Percentiles rank a stretch among this genome's conserved stretches.
Conservation (phyloP, 257 asterid genomes). For the Scutellaria baicalensis region DNA sequence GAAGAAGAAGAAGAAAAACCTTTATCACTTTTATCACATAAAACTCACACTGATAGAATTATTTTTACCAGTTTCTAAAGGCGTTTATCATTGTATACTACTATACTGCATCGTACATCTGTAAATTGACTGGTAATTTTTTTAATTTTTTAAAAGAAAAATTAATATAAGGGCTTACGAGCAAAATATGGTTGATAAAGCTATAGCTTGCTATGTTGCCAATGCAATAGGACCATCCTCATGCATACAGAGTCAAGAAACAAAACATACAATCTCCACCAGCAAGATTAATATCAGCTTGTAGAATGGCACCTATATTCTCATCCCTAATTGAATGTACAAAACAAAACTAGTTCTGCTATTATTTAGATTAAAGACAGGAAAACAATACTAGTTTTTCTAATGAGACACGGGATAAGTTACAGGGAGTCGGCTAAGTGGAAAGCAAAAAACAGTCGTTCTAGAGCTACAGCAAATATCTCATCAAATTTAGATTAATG, state of each 20-base stretch:
- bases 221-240: not conserved
- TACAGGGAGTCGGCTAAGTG: not conserved
- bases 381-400: not conserved
- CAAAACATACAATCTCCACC: not conserved
- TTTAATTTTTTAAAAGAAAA: not conserved
- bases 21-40: not conserved
- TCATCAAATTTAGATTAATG: not conserved
- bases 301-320: not conserved
- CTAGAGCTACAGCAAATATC: not conserved
- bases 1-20: no score
- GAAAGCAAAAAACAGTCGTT: not conserved
- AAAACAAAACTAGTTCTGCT: not conserved
- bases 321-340: not conserved
- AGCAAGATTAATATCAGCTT: not conserved
- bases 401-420: not conserved
- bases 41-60: not conserved
- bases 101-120: no score
- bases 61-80: not conserved
- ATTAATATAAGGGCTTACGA: not conserved
- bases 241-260: not conserved
- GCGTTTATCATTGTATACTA: not conserved
- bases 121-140: not conserved
- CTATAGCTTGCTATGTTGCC: no score
- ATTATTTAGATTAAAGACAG: no score
- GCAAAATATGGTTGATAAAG: not conserved